Evolutionary conservation across 345 rosid species (phyloP), one percentile per base, ranked within the genome.

Genomic region (Salix suchowensis): DNA sequence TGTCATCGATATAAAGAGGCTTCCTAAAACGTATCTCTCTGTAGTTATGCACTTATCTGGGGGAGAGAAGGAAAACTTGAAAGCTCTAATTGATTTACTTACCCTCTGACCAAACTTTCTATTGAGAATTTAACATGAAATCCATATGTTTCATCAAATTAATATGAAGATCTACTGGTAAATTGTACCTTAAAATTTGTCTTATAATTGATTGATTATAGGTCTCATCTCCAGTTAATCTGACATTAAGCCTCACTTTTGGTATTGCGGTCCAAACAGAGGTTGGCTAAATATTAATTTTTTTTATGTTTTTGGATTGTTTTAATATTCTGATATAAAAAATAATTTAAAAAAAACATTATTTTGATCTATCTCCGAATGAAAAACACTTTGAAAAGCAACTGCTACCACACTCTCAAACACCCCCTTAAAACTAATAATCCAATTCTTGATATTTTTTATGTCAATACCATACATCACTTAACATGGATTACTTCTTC

Each of bases 401-500:
- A 5, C 7, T 5, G 0, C 0, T 5, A 5, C 7, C 7, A 36
- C 37, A 36, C 37, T 36, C 37, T 36, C 37, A 36, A 36, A 36
- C 37, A 36, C 37, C 37, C 37, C 37, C 37, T 36, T 36, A 34
- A 66, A 26, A 24, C 9, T 10, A 2, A 30, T 28, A 28, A 26
- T 40, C 55, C 58, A 13, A 21, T 52, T 65, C 30, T 65, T 54
- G 61, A 39, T 42, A 30, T 66, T 7, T 58, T 72, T 37, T 55
- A 61, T 39, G 72, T 34, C 73, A 2, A 30, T 58, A 23, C 23
- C 4, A 58, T 2, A 24, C 64, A n/a, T 58, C 64, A n/a, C 64
- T 58, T 58, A 58, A 58, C 24, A 58, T 11, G 64, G 28, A n/a
- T 58, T 58, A 58, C 28, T 80, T 79, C 61, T 79, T 70, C 62